These are phyloP conservation scores for Stramenopiles sp. DNA, from an alignment of 352 stramenopile genomes.

Conservation along the genomic window DNA sequence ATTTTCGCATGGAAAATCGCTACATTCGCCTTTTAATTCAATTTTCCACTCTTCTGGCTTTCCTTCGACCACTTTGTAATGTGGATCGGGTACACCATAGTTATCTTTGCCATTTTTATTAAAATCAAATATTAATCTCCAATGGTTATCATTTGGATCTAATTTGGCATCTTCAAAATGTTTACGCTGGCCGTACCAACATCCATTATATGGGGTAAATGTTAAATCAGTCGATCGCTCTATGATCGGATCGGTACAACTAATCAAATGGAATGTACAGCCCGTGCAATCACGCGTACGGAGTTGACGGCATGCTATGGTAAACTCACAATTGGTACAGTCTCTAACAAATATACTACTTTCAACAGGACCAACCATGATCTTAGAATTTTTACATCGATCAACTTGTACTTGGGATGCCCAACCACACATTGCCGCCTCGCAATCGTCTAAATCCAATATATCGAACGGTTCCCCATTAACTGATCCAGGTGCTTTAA, in stretches of 20 bases:
- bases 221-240: neutral
- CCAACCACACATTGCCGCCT: neutral
- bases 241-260: neutral
- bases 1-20: neutral
- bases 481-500: neutral
- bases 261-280: neutral
- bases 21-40: neutral
- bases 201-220: neutral
- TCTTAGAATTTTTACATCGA: neutral
- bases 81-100: neutral
- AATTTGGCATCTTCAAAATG: neutral
- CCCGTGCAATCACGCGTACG: neutral
- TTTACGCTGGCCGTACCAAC: neutral
- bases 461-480: neutral
- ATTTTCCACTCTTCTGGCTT: neutral
- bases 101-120: constrained; percentile 1
- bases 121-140: neutral
- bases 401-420: neutral
- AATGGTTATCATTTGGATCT: neutral
- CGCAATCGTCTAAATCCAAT: neutral
- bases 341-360: neutral
- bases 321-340: neutral
- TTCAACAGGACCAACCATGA: neutral
- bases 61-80: neutral
- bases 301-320: neutral